Evolutionary conservation across 352 stramenopile species (phyloP), one percentile per base, ranked within the genome.

Genomic region (Phytopythium mirpurense): DNA sequence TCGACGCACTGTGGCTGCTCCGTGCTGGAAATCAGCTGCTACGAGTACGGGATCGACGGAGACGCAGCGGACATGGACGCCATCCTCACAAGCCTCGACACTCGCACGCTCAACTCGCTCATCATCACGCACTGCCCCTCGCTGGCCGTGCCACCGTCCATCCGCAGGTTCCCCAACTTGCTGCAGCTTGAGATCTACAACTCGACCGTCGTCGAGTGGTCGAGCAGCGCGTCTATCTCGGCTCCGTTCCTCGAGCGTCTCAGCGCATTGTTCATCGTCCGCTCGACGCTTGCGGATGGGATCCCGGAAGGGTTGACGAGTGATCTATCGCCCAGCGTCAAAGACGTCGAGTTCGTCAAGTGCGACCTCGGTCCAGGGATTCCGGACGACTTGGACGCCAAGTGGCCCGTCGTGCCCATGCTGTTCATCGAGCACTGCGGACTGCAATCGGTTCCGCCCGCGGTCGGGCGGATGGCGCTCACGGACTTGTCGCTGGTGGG

Each of bases 131-230:
- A 78, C 38, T 83, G 69, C n/a, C 49, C 61, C 0, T 56, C 54
- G 1, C 34, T 83, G 15, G 36, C 43, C 5, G 52, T 83, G 40
- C 50, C 69, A 0, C 26, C 48, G 9, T 29, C 66, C 2, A 65
- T 79, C 47, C 64, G 58, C 9, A 40, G 16, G 4, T 77, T 82
- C 19, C 19, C 16, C 12, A 69, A 63, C 14, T 59, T 82, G 6
- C 51, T 70, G 10, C 56, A 54, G n/a, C 45, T 82, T 31, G 67
- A 83, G 47, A 53, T 83, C 45, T 79, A 79, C 57, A 83, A 83
- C 54, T 55, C 61, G 18, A 67, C 63, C 0, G 44, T 82, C 24
- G 19, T 61, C 3, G 26, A 67, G 9, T 82, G 72, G 72, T 16
- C 59, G 5, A 54, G 24, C 3, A 53, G 45, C 10, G 60, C 67